These are phyloP conservation scores for Leccinum pellstonianum DNA, from an alignment of 768 basidiomycete genomes.

Conservation along the genomic window DNA sequence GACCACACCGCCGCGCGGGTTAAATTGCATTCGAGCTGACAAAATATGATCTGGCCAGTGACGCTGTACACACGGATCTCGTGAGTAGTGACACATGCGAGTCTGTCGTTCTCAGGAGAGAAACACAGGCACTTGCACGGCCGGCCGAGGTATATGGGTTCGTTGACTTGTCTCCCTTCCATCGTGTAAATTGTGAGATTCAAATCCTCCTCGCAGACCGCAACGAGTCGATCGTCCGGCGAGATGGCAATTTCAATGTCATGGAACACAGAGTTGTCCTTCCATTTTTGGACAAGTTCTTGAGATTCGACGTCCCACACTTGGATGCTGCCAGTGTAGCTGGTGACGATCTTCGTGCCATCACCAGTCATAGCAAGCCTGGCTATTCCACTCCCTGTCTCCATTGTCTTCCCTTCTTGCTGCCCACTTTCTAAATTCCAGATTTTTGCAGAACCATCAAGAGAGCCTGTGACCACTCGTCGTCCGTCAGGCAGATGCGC, in stretches of 20 bases:
- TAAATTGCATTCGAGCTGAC: neutral
- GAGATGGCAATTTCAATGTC: neutral
- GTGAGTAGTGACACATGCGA: neutral
- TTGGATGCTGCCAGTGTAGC: neutral
- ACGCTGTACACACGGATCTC: neutral
- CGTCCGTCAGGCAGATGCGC: slow-evolving; percentile 7
- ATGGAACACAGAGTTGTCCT: neutral
- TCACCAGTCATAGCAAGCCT: slow-evolving; percentile 2
- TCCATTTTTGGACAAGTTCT: neutral
- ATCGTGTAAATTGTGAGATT: neutral
- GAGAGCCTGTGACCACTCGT: slow-evolving; percentile 5
- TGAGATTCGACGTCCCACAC: neutral
- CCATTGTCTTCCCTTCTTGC: slow-evolving; percentile 4
- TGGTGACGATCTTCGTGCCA: slow-evolving; percentile 2
- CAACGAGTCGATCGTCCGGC: neutral
- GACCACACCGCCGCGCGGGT: neutral
- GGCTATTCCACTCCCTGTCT: neutral
- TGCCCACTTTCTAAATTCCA: slow-evolving; percentile 9
- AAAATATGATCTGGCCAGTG: neutral
- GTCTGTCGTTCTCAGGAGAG: neutral
- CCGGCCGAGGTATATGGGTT: neutral
- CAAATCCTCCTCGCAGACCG: neutral
- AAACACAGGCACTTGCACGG: neutral
- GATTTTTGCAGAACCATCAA: neutral
- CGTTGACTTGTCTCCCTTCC: neutral